Percentiles rank a stretch among this genome's conserved stretches.
These are phyloP conservation scores for Gaeumannomyces sp. DNA, from an alignment of 2,329 filamentous ascomycete species.

Conservation along the genomic window DNA sequence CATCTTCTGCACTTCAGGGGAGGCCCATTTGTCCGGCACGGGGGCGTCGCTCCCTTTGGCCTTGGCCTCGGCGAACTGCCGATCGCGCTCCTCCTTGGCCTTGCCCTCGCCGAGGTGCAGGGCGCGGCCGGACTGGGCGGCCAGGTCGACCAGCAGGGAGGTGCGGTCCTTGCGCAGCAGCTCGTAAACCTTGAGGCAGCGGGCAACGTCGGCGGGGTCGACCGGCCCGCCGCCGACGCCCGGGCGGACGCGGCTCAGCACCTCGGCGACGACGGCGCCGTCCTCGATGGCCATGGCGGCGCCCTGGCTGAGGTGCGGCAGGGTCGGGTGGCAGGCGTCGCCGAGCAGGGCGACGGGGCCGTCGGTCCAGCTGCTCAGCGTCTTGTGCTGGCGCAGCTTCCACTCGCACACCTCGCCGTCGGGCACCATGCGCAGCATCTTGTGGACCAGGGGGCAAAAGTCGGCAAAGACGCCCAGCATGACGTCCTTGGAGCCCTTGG, in stretches of 20 bases:
- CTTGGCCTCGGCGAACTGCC: constrained; percentile 44
- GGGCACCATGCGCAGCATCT: constrained; percentile 53
- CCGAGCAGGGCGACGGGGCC: constrained; percentile 53
- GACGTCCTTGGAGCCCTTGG: constrained; percentile 50
- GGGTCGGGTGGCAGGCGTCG: constrained; percentile 61
- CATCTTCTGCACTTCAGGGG: constrained; percentile 61
- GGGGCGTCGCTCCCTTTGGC: constrained; percentile 33
- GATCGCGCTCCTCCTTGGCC: constrained; percentile 53
- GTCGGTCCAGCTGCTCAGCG: constrained; percentile 51
- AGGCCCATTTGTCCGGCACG: constrained; percentile 64
- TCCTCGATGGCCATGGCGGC: constrained; percentile 65
- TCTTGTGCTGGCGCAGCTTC: constrained; percentile 53
- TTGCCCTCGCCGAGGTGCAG: constrained; percentile 53
- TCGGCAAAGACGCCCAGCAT: constrained; percentile 57
- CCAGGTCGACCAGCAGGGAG: constrained; percentile 45
- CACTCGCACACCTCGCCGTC: constrained; percentile 61
- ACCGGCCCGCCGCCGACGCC: constrained; percentile 18
- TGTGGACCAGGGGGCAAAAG: constrained; percentile 53
- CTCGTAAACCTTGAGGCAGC: constrained; percentile 49
- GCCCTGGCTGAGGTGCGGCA: constrained; percentile 62
- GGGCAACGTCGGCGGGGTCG: constrained; percentile 35
- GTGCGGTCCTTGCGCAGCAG: constrained; percentile 50
- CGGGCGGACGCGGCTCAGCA: constrained; percentile 34
- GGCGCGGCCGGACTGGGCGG: constrained; percentile 44
- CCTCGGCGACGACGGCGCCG: constrained; percentile 52